These are phyloP conservation scores for Lentinula novae-zelandiae DNA, from an alignment of 1,284 basidiomycete species.

Conservation along the genomic window DNA sequence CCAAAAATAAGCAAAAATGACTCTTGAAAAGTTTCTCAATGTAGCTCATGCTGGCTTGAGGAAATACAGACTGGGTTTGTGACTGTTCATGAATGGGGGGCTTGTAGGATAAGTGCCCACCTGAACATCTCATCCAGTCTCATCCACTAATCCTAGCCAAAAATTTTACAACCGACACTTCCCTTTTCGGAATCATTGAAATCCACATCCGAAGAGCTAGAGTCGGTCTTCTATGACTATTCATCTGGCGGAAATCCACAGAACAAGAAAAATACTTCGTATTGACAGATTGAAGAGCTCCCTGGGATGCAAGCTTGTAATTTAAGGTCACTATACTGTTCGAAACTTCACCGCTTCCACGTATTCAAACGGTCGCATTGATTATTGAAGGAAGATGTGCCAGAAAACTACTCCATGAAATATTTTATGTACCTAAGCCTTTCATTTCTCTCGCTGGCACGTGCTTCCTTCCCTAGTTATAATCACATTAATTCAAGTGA, in stretches of 20 bases:
- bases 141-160: no score
- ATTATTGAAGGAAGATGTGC: conserved; percentile 63
- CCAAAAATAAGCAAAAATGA: no score
- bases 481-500: no score
- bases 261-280: neutral
- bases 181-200: neutral
- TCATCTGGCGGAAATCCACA: neutral
- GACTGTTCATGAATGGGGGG: no score
- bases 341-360: neutral
- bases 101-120: neutral
- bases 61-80: no score
- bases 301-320: conserved; percentile 92
- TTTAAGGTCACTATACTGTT: conserved; percentile 43
- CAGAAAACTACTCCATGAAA: conserved; percentile 92
- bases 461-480: no score
- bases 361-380: neutral
- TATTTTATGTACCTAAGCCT: conserved; percentile 70
- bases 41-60: no score
- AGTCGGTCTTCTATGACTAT: conserved; percentile 30
- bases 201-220: conserved; percentile 60
- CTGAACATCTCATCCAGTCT: no score
- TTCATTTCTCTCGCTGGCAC: neutral
- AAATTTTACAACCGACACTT: neutral
- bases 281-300: conserved; percentile 39
- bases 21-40: no score